Base-by-base conservation (phyloP, 306 rosid species). In the Abrus pulchellus region DNA sequence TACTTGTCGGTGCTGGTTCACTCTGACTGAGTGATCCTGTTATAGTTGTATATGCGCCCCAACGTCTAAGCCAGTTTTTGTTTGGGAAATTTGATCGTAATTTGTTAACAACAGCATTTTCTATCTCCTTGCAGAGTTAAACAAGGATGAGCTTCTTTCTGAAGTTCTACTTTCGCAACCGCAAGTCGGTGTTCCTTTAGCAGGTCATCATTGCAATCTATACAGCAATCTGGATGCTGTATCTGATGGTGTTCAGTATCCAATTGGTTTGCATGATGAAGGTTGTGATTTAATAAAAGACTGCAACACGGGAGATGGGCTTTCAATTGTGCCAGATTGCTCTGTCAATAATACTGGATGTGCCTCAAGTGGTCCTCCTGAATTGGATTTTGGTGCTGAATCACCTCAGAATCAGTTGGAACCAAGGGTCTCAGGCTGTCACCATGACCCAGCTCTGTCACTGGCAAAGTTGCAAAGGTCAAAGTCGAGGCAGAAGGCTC, bases 401-500 rank as follows among this genome's bases (percentile, higher is more conserved):
- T 85, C 90, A 38, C 91, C 89, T 83, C 88, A 72, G 74, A 81
- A 68, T 75, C 91, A 57, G 68, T 56, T 81, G 47, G 90, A 87
- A 45, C 64, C 73, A 84, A 81, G 76, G 47, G 62, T 68, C 78
- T 81, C 77, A 0, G 90, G 86, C 38, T 62, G 62, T 74, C 78
- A 61, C 82, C 86, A 68, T 47, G 93, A 93, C 50, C 92, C 89
- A 50, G 82, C 89, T 75, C 30, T 84, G 72, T 96, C 99, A 69
- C 67, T 89, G 82, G 94, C 91, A 63, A 91, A 89, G 89, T 54
- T 96, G 83, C 97, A 87, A 52, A 88, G 98, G 78, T 96, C 99
- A 9, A 96, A 84, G 89, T 83, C 98, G 1, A 89, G 99, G 85
- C 97, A 96, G 88, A 92, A 45, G 79, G 99, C 97, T 79, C 63